Conservation (phyloP, 371 early-diverging fungal genomes). For the Lichtheimia ornata region DNA sequence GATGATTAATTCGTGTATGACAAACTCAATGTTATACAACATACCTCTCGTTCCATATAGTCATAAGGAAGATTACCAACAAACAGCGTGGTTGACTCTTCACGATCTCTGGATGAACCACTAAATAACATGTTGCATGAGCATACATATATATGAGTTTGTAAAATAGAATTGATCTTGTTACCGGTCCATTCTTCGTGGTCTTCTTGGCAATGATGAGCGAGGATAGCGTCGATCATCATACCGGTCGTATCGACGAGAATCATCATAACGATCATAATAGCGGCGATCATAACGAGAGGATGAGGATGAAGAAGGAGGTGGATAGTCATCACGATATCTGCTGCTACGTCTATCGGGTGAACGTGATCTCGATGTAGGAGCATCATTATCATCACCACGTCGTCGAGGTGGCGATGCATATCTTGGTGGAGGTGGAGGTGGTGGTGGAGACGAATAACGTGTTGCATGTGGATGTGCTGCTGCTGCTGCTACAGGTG, state of each 20-base stretch:
- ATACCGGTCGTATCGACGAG: background rate
- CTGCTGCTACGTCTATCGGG: background rate
- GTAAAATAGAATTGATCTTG: background rate
- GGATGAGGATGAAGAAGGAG: background rate
- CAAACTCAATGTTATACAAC: background rate
- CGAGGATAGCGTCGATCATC: slow-evolving; percentile 1
- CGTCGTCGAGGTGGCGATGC: background rate
- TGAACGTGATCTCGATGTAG: background rate
- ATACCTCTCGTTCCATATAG: slow-evolving; percentile 69
- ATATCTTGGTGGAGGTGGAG: background rate
- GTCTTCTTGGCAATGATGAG: background rate
- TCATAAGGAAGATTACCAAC: slow-evolving; percentile 84
- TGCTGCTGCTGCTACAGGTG: background rate
- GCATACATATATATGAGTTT: background rate
- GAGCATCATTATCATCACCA: background rate
- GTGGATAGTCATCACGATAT: background rate
- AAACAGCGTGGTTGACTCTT: slow-evolving; percentile 65
- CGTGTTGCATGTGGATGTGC: slow-evolving; percentile 4
- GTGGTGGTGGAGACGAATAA: background rate
- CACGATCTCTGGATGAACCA: slow-evolving; percentile 70
- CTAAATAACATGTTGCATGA: slow-evolving; percentile 12
- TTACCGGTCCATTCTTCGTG: slow-evolving; percentile 4
- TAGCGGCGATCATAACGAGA: background rate
- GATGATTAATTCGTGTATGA: background rate
- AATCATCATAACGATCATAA: slow-evolving; percentile 1